Evolutionary conservation across 768 basidiomycete genomes (phyloP).

Genomic region (Chalciporus pseudorubinellus): DNA sequence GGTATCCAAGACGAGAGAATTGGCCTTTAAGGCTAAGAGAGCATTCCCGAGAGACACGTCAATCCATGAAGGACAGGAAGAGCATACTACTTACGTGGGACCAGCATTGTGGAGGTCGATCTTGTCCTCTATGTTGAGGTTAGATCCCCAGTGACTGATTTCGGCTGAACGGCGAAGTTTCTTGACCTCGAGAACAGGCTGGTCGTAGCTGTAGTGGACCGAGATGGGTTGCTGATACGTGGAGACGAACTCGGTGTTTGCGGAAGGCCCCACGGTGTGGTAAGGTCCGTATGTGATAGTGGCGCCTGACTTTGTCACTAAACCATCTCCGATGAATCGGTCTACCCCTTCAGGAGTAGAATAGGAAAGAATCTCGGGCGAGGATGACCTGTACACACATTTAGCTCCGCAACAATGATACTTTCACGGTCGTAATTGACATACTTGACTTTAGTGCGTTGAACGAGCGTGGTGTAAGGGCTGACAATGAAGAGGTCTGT

Average conservation of each 20-base stretch:
- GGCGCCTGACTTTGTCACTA: slow-evolving; percentile 71
- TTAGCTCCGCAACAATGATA: slow-evolving; percentile 2
- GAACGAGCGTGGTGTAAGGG: slow-evolving; percentile 76
- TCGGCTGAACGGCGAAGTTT: slow-evolving; percentile 77
- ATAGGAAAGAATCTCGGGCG: slow-evolving; percentile 68
- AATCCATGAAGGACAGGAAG: neutral
- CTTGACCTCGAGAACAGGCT: slow-evolving; percentile 74
- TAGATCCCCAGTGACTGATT: slow-evolving; percentile 96
- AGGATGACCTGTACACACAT: slow-evolving; percentile 52
- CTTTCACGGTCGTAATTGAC: slow-evolving; percentile 23
- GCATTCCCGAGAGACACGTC: neutral
- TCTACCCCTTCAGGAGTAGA: slow-evolving; percentile 63
- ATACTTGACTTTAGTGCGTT: slow-evolving; percentile 85
- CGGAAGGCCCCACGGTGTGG: slow-evolving; percentile 66
- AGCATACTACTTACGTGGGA: slow-evolving; percentile 61
- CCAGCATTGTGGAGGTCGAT: slow-evolving; percentile 86
- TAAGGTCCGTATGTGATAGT: slow-evolving; percentile 90
- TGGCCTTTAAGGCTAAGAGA: slow-evolving; percentile 81
- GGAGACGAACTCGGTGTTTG: slow-evolving; percentile 52
- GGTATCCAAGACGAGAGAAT: slow-evolving; percentile 89
- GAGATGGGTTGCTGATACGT: slow-evolving; percentile 61
- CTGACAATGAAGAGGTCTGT: slow-evolving; percentile 80
- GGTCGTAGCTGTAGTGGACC: slow-evolving; percentile 81
- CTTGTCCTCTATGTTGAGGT: slow-evolving; percentile 90
- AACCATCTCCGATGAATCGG: slow-evolving; percentile 55